Evolutionary conservation across 179 eudicot genomes (phyloP).

Genomic region (Actinidia polygama): DNA sequence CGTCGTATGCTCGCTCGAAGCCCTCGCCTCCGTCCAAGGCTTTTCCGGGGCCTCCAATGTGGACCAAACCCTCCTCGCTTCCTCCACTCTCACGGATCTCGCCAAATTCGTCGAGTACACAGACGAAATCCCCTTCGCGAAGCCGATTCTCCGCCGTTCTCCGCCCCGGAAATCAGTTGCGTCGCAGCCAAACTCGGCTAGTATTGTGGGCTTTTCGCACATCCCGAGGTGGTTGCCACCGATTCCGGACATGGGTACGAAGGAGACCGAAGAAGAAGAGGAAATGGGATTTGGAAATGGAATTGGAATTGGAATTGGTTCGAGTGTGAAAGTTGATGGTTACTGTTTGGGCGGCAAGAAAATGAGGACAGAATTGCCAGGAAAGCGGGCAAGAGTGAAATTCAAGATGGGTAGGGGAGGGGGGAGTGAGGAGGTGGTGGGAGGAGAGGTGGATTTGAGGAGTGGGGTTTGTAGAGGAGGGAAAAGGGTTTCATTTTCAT

Average conservation of each 20-base stretch:
- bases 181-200: neutral
- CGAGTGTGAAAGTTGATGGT: neutral
- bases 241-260: slow-evolving; percentile 35
- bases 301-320: neutral
- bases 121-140: slow-evolving; percentile 55
- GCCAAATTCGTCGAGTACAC: slow-evolving; percentile 31
- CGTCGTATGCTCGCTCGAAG: slow-evolving; percentile 50
- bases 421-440: slow-evolving; percentile 19
- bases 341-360: slow-evolving; percentile 17
- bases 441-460: slow-evolving; percentile 36
- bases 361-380: slow-evolving; percentile 25
- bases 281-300: too few species aligned
- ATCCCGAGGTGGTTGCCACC: slow-evolving; percentile 75
- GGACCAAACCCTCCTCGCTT: slow-evolving; percentile 6
- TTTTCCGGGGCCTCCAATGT: slow-evolving; percentile 38
- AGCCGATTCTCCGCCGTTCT: slow-evolving; percentile 28
- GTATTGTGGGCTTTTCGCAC: slow-evolving; percentile 14
- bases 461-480: slow-evolving; percentile 50
- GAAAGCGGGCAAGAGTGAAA: slow-evolving; percentile 46
- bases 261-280: slow-evolving; percentile 29
- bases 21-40: slow-evolving; percentile 41
- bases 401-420: slow-evolving; percentile 32
- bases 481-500: slow-evolving; percentile 49
- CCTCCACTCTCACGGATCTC: slow-evolving; percentile 29
- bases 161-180: neutral